A percentile compares a stretch with the other conserved stretches of the same genome.
Evolutionary conservation across 495 filamentous ascomycete genomes (phyloP).

Genomic region (Penicillium maclennaniae): DNA sequence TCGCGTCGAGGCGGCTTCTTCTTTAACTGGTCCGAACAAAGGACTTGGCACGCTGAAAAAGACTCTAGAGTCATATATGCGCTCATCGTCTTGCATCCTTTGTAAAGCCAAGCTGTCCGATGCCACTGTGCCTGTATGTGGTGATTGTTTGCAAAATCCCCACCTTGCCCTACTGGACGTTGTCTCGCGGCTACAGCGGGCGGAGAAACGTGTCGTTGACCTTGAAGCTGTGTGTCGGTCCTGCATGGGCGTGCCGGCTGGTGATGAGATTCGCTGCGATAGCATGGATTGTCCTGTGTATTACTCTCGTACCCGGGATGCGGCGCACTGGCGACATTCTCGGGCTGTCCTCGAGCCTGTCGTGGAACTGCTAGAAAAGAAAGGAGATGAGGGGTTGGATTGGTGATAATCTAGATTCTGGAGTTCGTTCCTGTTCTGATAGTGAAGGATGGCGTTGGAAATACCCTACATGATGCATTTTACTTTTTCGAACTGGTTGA

Average conservation of each 20-base stretch:
- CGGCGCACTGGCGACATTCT: conserved; percentile 55
- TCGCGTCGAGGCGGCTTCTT: conserved; percentile 40
- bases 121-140: conserved; percentile 54
- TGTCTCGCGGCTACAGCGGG: conserved; percentile 52
- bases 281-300: conserved; percentile 91
- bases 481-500: no score
- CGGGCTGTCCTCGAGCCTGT: conserved; percentile 53
- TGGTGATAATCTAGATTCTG: conserved; percentile 34
- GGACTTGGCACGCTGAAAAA: conserved; percentile 18
- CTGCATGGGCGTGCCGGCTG: conserved; percentile 67
- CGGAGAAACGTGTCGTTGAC: conserved; percentile 61
- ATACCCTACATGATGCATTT: no score
- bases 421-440: not conserved
- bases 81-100: conserved; percentile 69
- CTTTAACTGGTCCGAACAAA: not conserved
- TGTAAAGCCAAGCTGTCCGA: conserved; percentile 65
- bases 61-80: conserved; percentile 79
- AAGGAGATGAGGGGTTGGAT: conserved; percentile 35
- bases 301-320: conserved; percentile 76
- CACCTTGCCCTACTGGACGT: conserved; percentile 60
- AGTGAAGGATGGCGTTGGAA: conserved; percentile 3
- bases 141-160: conserved; percentile 52
- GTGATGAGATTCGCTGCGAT: conserved; percentile 78
- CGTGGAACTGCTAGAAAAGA: conserved; percentile 51
- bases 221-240: conserved; percentile 76